Evolutionary conservation across 768 basidiomycete species (phyloP).

Genomic region (Tylopilus sp.): DNA sequence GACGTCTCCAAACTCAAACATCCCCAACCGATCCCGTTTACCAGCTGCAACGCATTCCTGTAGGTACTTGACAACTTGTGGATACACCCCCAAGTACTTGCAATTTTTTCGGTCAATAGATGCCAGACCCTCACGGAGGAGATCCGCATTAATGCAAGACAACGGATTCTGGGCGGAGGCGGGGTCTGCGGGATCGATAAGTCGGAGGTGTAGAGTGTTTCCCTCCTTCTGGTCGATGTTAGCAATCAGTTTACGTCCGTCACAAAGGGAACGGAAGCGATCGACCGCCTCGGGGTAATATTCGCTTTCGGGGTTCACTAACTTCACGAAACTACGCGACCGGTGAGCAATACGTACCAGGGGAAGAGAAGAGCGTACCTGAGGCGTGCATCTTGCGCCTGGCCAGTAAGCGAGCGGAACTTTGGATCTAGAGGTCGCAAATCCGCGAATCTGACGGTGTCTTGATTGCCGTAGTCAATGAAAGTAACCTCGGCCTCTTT

Average conservation of each 20-base stretch:
- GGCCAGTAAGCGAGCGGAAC: constrained; percentile 87
- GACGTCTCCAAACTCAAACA: constrained; percentile 91
- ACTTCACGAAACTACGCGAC: constrained; percentile 72
- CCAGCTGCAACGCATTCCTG: constrained; percentile 59
- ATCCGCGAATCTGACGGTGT: constrained; percentile 75
- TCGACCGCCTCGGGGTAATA: constrained; percentile 83
- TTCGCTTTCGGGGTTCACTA: constrained; percentile 77
- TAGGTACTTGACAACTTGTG: constrained; percentile 62
- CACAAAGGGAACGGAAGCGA: constrained; percentile 80
- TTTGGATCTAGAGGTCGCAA: constrained; percentile 87
- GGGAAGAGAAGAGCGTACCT: constrained; percentile 44
- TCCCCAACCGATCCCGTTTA: constrained; percentile 72
- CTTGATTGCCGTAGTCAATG: constrained; percentile 95
- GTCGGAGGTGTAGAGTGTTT: constrained; percentile 74
- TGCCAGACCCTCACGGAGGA: constrained; percentile 86
- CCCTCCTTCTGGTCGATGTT: constrained; percentile 89
- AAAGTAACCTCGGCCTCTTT: constrained; percentile 94
- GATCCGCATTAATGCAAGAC: constrained; percentile 83
- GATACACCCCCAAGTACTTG: constrained; percentile 69
- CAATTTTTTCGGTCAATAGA: constrained; percentile 74
- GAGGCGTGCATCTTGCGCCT: constrained; percentile 92
- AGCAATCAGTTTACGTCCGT: constrained; percentile 95
- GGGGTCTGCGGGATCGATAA: constrained; percentile 86
- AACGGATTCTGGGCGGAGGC: constrained; percentile 61
- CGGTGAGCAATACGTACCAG: background rate